phyloP scores from a whole-genome alignment of 2,329 filamentous ascomycete genomes.

The Fusarium chuoi region DNA sequence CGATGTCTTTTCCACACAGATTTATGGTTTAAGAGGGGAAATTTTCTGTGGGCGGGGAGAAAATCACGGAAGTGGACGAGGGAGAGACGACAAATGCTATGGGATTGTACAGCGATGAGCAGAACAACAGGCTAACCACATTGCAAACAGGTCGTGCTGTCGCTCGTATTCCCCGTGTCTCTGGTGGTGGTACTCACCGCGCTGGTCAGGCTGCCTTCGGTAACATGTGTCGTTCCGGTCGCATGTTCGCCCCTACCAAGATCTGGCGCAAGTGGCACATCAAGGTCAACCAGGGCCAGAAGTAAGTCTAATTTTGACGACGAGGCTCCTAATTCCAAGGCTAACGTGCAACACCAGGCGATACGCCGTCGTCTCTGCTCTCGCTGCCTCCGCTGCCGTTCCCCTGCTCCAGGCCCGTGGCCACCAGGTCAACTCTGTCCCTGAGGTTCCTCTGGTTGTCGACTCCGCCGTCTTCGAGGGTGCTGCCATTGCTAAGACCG shows the following conservation, averaged over 20 bases:
- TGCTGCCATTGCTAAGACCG: slow-evolving; percentile 86
- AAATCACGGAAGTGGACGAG: neutral
- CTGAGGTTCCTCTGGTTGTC: slow-evolving; percentile 97
- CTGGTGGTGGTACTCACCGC: slow-evolving; percentile 99
- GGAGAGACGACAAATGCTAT: neutral
- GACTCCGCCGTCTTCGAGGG: slow-evolving; percentile 89
- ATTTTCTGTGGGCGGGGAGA: slow-evolving; percentile 30
- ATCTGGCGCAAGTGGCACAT: slow-evolving; percentile 99
- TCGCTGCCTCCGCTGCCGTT: slow-evolving; percentile 94
- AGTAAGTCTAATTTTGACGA: slow-evolving; percentile 64
- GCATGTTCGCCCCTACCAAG: slow-evolving; percentile 99
- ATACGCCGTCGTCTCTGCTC: slow-evolving; percentile 96
- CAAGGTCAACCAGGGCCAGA: slow-evolving; percentile 99
- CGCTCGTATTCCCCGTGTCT: slow-evolving; percentile 99
- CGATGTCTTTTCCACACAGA: slow-evolving; percentile 2
- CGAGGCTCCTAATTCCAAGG: neutral
- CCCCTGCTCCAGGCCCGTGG: slow-evolving; percentile 96
- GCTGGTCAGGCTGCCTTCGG: slow-evolving; percentile 99
- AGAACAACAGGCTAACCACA: slow-evolving; percentile 38
- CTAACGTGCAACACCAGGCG: slow-evolving; percentile 67
- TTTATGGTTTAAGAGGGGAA: slow-evolving; percentile 20
- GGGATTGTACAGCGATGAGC: neutral
- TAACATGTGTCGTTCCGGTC: slow-evolving; percentile 99
- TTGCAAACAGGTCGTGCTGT: slow-evolving; percentile 85
- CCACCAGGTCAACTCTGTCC: slow-evolving; percentile 90